Evolutionary conservation across 2,329 filamentous ascomycete species (phyloP), one percentile per base, ranked within the genome.

Genomic region (Arthrobotrys pseudoclavata): DNA sequence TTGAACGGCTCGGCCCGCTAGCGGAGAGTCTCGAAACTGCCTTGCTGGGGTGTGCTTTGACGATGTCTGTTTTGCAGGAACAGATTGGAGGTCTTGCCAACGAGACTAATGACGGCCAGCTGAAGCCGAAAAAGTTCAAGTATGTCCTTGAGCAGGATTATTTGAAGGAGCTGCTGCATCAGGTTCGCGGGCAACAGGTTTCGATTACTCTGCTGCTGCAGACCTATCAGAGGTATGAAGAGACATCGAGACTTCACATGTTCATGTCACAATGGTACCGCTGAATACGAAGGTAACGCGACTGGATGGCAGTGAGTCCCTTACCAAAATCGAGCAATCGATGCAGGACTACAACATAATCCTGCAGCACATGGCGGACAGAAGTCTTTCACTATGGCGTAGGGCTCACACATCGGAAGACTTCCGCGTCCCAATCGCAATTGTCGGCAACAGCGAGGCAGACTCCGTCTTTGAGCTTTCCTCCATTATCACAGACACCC

Each of bases 141-240:
- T 53, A 53, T 53, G 50, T 53, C 12, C 50, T 53, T 20, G 50
- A 53, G 20, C 50, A 53, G 50, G 50, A 53, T 53, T 53, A 53
- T 31, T 31, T 53, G 50, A 53, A 53, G 50, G 50, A 53, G 15
- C 20, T 53, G 20, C n/a, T 53, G 4, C 50, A 53, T 10, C 50
- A 53, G 12, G 24, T 31, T 53, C 50, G 50, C 18, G 50, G 50
- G 50, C 50, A 53, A 53, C 50, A 53, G 24, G 50, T 53, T 18
- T 53, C 50, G 10, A 53, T 53, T 31, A 53, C 50, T 15, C 24
- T 53, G 50, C 18, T 53, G 22, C 24, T 53, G 9, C 50, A 53
- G 22, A 53, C 20, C 5, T 53, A 53, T 53, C 50, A 53, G 24
- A 53, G 50, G 50, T 53, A 53, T 18, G 26, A 29, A 29, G 7